Evolutionary conservation across 2,329 filamentous ascomycete genomes (phyloP).

Genomic region (Neurospora sp.): DNA sequence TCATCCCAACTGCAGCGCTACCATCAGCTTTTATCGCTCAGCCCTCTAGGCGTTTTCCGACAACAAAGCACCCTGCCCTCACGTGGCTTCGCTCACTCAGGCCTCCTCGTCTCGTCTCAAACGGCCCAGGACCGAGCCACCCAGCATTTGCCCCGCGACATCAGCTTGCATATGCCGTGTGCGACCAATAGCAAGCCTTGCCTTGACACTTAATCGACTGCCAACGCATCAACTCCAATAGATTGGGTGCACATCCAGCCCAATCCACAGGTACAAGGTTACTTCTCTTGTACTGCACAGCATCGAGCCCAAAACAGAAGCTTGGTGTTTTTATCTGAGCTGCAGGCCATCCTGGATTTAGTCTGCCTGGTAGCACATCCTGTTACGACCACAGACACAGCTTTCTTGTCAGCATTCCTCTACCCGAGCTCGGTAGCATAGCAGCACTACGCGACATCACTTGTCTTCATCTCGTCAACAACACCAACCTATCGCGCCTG

Average conservation of each 20-base stretch:
- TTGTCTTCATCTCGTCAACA: background rate
- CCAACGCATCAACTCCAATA: conserved; percentile 55
- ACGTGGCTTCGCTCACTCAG: conserved; percentile 34
- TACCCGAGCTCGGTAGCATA: background rate
- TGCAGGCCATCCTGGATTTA: conserved; percentile 7
- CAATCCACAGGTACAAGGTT: conserved; percentile 34
- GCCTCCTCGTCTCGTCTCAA: conserved; percentile 21
- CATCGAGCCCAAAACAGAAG: conserved; percentile 36
- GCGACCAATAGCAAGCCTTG: conserved; percentile 41
- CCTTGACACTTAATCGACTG: conserved; percentile 42
- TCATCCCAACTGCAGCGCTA: background rate
- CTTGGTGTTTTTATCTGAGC: conserved; percentile 18
- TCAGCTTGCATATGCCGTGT: conserved; percentile 52
- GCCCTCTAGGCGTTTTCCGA: background rate
- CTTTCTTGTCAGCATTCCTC: background rate
- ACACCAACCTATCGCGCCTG: conserved; percentile 5
- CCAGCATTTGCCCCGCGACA: conserved; percentile 31
- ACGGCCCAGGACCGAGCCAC: conserved; percentile 26
- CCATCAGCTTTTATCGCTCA: background rate
- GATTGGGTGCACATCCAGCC: conserved; percentile 41
- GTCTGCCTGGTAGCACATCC: conserved; percentile 10
- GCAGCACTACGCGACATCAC: background rate
- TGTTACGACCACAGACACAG: background rate
- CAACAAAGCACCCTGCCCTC: conserved; percentile 19
- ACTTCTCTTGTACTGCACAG: conserved; percentile 29